Evolutionary conservation across 2,329 filamentous ascomycete species (phyloP).

Genomic region (Conoideocrella luteorostrata): DNA sequence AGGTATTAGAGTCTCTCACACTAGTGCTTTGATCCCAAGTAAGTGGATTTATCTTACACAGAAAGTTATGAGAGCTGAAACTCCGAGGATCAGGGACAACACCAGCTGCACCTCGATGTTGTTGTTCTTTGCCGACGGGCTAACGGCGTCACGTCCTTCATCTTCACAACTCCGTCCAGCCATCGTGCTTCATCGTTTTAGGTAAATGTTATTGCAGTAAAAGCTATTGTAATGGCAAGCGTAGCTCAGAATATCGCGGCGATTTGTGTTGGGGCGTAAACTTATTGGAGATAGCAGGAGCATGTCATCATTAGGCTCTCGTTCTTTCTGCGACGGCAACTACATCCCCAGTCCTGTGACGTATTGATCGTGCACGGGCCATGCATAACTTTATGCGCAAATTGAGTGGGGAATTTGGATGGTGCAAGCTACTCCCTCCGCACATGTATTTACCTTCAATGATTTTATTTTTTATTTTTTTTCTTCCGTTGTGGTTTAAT

Average conservation of each 20-base stretch:
- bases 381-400: slow-evolving; percentile 3
- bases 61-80: slow-evolving; percentile 67
- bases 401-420: too few species aligned
- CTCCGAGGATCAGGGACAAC: slow-evolving; percentile 63
- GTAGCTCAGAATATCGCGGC: background rate
- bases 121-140: slow-evolving; percentile 24
- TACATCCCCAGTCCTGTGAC: slow-evolving; percentile 2
- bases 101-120: slow-evolving; percentile 60
- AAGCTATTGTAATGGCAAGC: too few species aligned
- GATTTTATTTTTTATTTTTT: too few species aligned
- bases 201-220: too few species aligned
- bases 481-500: too few species aligned
- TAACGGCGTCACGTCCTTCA: slow-evolving; percentile 16
- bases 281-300: background rate
- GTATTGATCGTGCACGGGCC: slow-evolving; percentile 4
- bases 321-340: background rate
- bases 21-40: background rate
- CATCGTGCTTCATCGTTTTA: slow-evolving; percentile 9
- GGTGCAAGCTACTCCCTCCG: too few species aligned
- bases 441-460: too few species aligned
- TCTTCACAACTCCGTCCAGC: background rate
- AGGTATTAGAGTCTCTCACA: background rate
- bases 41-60: slow-evolving; percentile 47
- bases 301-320: too few species aligned
- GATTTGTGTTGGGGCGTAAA: background rate